phyloP scores from a whole-genome alignment of 2,329 filamentous ascomycete species.

The Phyllosticta citrichinensis region DNA sequence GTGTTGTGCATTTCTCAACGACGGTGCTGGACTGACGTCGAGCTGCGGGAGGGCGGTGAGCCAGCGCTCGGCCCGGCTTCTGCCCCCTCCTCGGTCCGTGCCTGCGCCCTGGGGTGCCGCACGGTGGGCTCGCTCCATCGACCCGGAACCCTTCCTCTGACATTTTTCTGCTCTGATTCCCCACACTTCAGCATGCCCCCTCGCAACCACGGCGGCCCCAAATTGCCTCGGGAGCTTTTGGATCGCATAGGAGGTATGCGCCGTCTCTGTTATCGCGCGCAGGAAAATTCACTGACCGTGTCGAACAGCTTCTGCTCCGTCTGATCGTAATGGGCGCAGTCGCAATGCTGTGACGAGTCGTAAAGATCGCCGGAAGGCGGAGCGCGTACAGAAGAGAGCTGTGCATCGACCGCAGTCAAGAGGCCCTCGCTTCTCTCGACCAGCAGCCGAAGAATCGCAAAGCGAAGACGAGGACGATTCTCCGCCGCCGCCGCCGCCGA shows the following conservation, averaged over 20 bases:
- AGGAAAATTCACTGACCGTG: background rate
- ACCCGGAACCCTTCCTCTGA: background rate
- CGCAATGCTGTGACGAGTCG: conserved; percentile 31
- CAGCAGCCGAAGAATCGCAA: background rate
- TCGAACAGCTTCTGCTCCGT: conserved; percentile 13
- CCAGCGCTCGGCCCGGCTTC: conserved; percentile 4
- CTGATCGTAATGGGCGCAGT: conserved; percentile 16
- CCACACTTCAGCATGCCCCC: conserved; percentile 25
- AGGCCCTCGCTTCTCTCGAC: background rate
- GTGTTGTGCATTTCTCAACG: background rate
- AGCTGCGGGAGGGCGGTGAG: conserved; percentile 7
- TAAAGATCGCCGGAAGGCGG: conserved; percentile 59
- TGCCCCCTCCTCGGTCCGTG: background rate
- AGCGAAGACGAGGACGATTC: conserved; percentile 19
- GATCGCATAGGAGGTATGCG: conserved; percentile 31
- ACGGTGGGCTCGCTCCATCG: background rate
- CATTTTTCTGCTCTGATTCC: conserved; percentile 19
- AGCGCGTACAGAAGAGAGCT: conserved; percentile 46
- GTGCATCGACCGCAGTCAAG: background rate
- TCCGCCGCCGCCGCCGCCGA: conserved; percentile 12
- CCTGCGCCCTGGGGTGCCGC: background rate
- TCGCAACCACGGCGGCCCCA: conserved; percentile 28
- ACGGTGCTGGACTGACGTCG: conserved; percentile 5
- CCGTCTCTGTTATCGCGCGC: background rate
- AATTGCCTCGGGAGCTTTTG: conserved; percentile 36